Evolutionary conservation across 129 eudicot species (phyloP), one percentile per base, ranked within the genome.

Genomic region (Flaveria bidentis): DNA sequence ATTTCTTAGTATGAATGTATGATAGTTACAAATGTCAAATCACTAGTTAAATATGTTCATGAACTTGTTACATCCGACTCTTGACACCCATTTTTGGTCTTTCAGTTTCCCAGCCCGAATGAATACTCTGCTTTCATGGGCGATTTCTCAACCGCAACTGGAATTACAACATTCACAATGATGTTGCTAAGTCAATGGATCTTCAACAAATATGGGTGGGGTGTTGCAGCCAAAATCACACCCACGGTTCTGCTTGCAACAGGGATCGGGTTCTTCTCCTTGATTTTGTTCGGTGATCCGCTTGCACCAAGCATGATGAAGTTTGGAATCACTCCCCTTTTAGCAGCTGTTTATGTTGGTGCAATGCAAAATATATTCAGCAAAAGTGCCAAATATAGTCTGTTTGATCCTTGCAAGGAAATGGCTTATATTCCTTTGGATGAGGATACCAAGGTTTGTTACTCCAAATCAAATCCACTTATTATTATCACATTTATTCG

Each of bases 341-440:
- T 95, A 74, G 99, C 97, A 66, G 99, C 99, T 0, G 99, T 95
- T 7, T 95, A 91, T 69, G 99, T 95, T 15, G 99, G 99, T 49
- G 99, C 99, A 20, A 58, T 91, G 92, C 99, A 95, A 71, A 95
- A 95, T 76, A 95, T 95, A 42, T 95, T 95, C 82, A 95, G 97
- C 79, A 95, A 95, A 83, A 95, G 99, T 76, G 99, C 99, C 50
- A 95, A 95, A 79, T 95, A 95, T 79, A 95, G 99, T 78, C 87
- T 95, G 41, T 95, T 95, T 68, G 99, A 95, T 83, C 99, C 99
- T 16, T 95, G 99, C 95, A 95, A 95, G 70, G 99, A 95, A 82
- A 95, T 91, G 99, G 99, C 99, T 6, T 95, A 95, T 82, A 95
- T 95, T 86, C 99, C 99, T 58, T 78, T 95, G 83, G 99, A 95